A percentile compares a stretch with the other conserved stretches of the same genome.
These are phyloP conservation scores for Colletotrichum tamarilloi DNA, from an alignment of 2,329 filamentous ascomycete species.

Conservation along the genomic window DNA sequence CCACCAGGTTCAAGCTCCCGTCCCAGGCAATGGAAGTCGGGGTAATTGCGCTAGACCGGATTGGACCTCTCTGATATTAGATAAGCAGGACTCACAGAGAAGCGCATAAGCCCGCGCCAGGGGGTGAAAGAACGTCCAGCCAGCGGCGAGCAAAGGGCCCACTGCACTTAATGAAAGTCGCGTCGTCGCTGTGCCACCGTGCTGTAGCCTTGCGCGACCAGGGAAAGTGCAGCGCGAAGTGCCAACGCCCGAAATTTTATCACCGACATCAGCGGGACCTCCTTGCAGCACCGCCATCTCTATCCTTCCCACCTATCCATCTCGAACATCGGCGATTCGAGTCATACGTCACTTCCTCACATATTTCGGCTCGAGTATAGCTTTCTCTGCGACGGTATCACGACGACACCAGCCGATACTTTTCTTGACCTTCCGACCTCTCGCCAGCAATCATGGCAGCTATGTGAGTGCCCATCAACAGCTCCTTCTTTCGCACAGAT, in stretches of 20 bases:
- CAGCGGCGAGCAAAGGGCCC: neutral
- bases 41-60: constrained; percentile 14
- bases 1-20: neutral
- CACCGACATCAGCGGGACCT: constrained; percentile 11
- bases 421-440: neutral
- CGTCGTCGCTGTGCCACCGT: constrained; percentile 33
- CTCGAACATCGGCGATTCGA: neutral
- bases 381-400: neutral
- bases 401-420: neutral
- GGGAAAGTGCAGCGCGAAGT: constrained; percentile 22
- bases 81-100: neutral
- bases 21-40: constrained; percentile 2
- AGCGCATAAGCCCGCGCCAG: neutral
- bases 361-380: neutral
- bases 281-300: constrained; percentile 7
- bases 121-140: neutral
- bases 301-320: constrained; percentile 3
- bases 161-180: constrained; percentile 34
- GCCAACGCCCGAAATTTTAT: constrained; percentile 32
- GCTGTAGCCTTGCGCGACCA: constrained; percentile 32
- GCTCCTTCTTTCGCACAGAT: neutral
- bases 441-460: constrained; percentile 32
- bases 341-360: neutral
- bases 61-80: neutral
- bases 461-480: constrained; percentile 24